These are phyloP conservation scores for Chrysanthemum lavandulifolium DNA, from an alignment of 129 eudicot species.

Conservation along the genomic window DNA sequence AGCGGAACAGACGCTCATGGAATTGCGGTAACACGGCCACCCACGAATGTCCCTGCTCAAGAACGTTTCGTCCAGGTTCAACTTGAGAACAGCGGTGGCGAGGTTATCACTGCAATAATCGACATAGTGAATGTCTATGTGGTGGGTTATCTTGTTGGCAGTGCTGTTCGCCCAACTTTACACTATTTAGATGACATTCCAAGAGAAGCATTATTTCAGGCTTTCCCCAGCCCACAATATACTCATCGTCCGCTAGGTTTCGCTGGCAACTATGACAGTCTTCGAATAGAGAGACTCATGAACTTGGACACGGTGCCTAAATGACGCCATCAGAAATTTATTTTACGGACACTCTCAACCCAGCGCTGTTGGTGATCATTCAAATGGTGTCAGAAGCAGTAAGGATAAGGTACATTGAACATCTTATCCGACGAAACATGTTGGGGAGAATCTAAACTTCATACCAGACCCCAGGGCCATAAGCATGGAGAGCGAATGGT, in stretches of 20 bases:
- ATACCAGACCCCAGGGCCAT: not conserved
- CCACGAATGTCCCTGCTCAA: no score
- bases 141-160: slow-evolving; percentile 3
- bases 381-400: no score
- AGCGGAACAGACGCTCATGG: no score
- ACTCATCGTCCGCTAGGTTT: not conserved
- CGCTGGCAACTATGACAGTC: not conserved
- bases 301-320: not conserved
- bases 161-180: not conserved
- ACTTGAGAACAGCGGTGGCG: not conserved
- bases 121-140: no score
- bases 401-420: no score
- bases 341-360: no score
- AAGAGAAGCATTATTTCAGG: not conserved
- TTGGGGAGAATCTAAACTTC: not conserved
- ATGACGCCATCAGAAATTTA: no score
- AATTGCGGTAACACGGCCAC: no score
- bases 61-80: no score
- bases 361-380: no score
- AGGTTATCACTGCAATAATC: not conserved
- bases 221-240: slow-evolving; percentile 1
- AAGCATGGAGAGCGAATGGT: slow-evolving; percentile 3
- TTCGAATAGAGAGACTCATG: not conserved
- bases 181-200: slow-evolving; percentile 1
- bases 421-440: no score